Base-by-base conservation (phyloP, 805 yeast genomes). In the Pichia phayaonensis region DNA sequence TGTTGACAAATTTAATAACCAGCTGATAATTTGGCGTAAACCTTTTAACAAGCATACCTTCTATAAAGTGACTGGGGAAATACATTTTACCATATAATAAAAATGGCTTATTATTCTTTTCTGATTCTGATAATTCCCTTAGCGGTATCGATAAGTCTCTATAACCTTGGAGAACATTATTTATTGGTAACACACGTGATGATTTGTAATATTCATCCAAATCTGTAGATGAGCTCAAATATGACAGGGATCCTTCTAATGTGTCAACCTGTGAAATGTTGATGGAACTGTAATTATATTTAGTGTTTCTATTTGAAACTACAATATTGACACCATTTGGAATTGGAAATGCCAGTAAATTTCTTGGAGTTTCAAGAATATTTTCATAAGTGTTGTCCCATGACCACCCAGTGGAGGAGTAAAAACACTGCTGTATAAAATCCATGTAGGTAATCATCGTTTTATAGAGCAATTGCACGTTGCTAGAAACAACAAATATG, bases 371-470 rank as follows among this genome's bases (percentile, higher is more conserved):
- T n/a, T 84, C 82, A 2, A 84, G 78, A 21, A 92, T 74, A 58
- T 83, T 80, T 47, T 89, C 84, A 61, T 85, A 89, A 36, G 86
- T 76, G 64, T 85, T 85, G 56, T 86, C 88, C 51, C 79, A 78
- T 58, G 83, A 81, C 97, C 97, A 90, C 6, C 76, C 75, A 1
- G 95, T 82, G 23, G 84, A 65, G 39, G 72, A 67, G 64, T 84
- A 79, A 68, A 86, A 92, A 57, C 86, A 78, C 66, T 77, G 74
- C 58, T 84, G 83, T 31, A 92, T 77, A 65, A 84, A 85, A 59
- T 92, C 96, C 96, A 92, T 89, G 69, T 86, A 90, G 42, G 80
- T 76, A 54, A 82, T 72, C 97, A 89, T 89, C n/a, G 38, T n/a
- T 34, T 34, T 6, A n/a, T 45, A 4, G 21, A 8, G 6, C 42